phyloP scores from a whole-genome alignment of 2,329 filamentous ascomycete genomes.

The Calonectria fujianensis region DNA sequence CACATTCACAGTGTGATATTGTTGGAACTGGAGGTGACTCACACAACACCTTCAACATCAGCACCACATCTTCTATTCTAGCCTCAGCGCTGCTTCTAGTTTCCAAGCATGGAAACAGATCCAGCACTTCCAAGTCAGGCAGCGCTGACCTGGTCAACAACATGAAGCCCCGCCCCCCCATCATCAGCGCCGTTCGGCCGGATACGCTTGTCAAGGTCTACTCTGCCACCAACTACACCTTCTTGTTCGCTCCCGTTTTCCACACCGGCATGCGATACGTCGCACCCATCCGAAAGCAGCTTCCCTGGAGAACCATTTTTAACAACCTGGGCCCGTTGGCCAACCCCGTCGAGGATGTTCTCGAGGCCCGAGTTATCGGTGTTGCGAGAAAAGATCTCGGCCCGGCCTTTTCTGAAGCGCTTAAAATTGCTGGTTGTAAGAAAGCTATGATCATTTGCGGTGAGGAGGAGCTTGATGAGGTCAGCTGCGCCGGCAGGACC shows the following conservation, averaged over 20 bases:
- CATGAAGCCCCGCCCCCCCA: constrained; percentile 82
- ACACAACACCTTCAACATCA: constrained; percentile 99
- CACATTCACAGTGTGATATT: constrained; percentile 82
- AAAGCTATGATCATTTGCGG: constrained; percentile 96
- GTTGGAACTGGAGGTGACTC: constrained; percentile 97
- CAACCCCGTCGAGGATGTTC: constrained; percentile 88
- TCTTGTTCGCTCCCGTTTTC: constrained; percentile 96
- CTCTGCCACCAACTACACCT: constrained; percentile 89
- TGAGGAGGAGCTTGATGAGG: constrained; percentile 94
- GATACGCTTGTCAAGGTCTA: constrained; percentile 84
- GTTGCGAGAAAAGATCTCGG: constrained; percentile 92
- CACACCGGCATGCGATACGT: constrained; percentile 96
- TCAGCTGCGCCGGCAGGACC: constrained; percentile 91
- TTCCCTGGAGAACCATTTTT: constrained; percentile 98
- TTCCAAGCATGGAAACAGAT: constrained; percentile 96
- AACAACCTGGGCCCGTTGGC: constrained; percentile 95
- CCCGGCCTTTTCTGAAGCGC: constrained; percentile 89
- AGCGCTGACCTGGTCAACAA: constrained; percentile 92
- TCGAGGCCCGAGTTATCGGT: constrained; percentile 95
- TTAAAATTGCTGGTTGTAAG: constrained; percentile 83
- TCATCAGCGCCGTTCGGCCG: constrained; percentile 84
- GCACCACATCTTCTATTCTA: constrained; percentile 94
- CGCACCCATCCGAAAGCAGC: constrained; percentile 87
- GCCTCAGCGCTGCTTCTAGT: constrained; percentile 89
- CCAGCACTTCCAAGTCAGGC: constrained; percentile 95